Conservation (phyloP, 495 filamentous ascomycete species). For the Viridothelium virens region DNA sequence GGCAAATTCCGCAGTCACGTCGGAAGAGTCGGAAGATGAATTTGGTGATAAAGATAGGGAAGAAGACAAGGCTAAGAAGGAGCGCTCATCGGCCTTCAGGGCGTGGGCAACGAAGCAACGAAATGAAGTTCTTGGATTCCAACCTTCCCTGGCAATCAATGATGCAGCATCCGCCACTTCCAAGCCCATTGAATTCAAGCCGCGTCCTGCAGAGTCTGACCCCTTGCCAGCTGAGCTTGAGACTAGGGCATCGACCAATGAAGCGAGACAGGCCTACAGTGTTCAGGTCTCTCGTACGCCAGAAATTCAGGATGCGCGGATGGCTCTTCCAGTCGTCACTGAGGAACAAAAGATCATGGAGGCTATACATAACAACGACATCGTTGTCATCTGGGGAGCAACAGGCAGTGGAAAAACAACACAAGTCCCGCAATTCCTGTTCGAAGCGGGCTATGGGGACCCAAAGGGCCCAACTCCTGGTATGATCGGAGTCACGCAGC, state of each 20-base stretch:
- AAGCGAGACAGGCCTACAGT: constrained; percentile 63
- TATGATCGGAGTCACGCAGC: constrained; percentile 92
- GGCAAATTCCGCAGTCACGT: constrained; percentile 20
- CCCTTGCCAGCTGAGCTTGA: constrained; percentile 68
- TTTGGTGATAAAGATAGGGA: constrained; percentile 35
- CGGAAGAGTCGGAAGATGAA: constrained; percentile 21
- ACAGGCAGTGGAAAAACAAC: constrained; percentile 98
- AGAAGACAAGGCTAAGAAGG: constrained; percentile 31
- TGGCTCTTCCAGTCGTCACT: constrained; percentile 80
- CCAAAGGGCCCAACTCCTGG: constrained; percentile 69
- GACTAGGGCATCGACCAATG: constrained; percentile 47
- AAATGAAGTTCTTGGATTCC: constrained; percentile 63
- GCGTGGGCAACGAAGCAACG: constrained; percentile 81
- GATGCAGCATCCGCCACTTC: constrained; percentile 24
- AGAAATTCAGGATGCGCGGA: constrained; percentile 67
- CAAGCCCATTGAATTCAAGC: constrained; percentile 45
- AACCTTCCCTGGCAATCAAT: constrained; percentile 37
- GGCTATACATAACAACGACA: constrained; percentile 79
- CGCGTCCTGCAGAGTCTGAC: constrained; percentile 59
- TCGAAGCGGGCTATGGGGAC: constrained; percentile 86
- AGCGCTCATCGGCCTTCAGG: constrained; percentile 72
- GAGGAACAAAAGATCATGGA: constrained; percentile 99
- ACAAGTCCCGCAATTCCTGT: constrained; percentile 91
- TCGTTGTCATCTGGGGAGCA: constrained; percentile 87
- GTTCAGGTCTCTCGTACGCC: constrained; percentile 61